Conservation (phyloP, 192 early-diverging fungal genomes). For the Gonapodya prolifera region DNA sequence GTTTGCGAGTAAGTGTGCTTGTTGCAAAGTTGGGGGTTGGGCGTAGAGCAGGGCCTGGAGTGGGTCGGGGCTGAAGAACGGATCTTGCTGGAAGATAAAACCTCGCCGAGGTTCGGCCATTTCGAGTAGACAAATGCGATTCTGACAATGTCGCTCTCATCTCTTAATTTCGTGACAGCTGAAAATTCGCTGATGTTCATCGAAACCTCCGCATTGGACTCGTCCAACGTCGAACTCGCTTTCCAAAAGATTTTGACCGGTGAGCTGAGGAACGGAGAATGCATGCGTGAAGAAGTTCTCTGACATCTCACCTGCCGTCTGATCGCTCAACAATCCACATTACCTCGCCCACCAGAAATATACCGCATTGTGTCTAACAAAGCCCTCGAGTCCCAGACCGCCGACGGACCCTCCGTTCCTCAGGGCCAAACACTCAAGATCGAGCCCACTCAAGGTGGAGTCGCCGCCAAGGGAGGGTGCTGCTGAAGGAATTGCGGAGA, state of each 20-base stretch:
- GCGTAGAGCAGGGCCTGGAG: neutral
- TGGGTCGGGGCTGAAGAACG: too few species aligned
- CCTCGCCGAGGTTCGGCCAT: too few species aligned
- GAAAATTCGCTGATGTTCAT: constrained; percentile 95
- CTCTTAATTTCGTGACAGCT: too few species aligned
- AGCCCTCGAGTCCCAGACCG: constrained; percentile 71
- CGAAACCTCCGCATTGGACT: constrained; percentile 94
- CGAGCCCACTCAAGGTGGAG: constrained; percentile 41
- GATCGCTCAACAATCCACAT: neutral
- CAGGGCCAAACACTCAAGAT: constrained; percentile 60
- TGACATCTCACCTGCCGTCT: neutral
- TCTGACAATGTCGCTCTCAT: too few species aligned
- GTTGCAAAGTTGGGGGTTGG: too few species aligned
- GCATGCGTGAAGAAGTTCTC: neutral
- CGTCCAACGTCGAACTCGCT: constrained; percentile 89
- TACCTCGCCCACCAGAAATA: constrained; percentile 47
- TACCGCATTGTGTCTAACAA: constrained; percentile 96
- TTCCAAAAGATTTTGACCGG: constrained; percentile 93
- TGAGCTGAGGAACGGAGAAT: constrained; percentile 28
- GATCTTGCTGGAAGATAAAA: too few species aligned
- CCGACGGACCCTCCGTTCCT: constrained; percentile 53
- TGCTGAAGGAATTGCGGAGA: constrained; percentile 40
- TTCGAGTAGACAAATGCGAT: too few species aligned
- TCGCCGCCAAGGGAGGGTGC: constrained; percentile 43
- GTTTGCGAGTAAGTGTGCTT: constrained; percentile 68